These are phyloP conservation scores for Margaritispora aquatica DNA, from an alignment of 495 filamentous ascomycete genomes.

Conservation along the genomic window DNA sequence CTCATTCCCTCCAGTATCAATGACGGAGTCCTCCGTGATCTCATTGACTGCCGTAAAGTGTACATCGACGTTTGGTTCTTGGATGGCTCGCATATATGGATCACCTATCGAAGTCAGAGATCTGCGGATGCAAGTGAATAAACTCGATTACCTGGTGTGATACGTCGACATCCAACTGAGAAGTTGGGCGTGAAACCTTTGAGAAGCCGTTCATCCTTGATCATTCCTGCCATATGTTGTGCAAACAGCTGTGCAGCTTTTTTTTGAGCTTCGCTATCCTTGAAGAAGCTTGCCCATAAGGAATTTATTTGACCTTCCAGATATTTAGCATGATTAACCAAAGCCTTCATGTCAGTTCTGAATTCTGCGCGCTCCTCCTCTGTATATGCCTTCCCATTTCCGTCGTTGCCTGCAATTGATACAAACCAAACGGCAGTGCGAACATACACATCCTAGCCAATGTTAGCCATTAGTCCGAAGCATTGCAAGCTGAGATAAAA, in stretches of 20 bases:
- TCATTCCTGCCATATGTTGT: conserved; percentile 31
- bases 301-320: conserved; percentile 34
- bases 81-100: conserved; percentile 58
- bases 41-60: conserved; percentile 50
- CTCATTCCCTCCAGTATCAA: conserved; percentile 45
- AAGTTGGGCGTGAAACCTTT: conserved; percentile 46
- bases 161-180: conserved; percentile 57
- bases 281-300: conserved; percentile 31
- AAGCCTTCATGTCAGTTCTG: conserved; percentile 25
- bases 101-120: conserved; percentile 2
- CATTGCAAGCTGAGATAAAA: no score
- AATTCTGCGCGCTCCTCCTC: conserved; percentile 28
- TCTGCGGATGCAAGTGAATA: background rate
- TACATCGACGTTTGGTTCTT: conserved; percentile 54
- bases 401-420: conserved; percentile 25
- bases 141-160: conserved; percentile 52
- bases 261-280: conserved; percentile 26
- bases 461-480: no score
- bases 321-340: conserved; percentile 32
- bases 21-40: conserved; percentile 53
- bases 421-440: conserved; percentile 63
- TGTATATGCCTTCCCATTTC: conserved; percentile 26
- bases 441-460: conserved; percentile 59
- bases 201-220: conserved; percentile 34
- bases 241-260: conserved; percentile 25